A percentile compares a stretch with the other conserved stretches of the same genome.
These are phyloP conservation scores for Cryphonectria japonica DNA, from an alignment of 2,329 filamentous ascomycete genomes.

Conservation along the genomic window DNA sequence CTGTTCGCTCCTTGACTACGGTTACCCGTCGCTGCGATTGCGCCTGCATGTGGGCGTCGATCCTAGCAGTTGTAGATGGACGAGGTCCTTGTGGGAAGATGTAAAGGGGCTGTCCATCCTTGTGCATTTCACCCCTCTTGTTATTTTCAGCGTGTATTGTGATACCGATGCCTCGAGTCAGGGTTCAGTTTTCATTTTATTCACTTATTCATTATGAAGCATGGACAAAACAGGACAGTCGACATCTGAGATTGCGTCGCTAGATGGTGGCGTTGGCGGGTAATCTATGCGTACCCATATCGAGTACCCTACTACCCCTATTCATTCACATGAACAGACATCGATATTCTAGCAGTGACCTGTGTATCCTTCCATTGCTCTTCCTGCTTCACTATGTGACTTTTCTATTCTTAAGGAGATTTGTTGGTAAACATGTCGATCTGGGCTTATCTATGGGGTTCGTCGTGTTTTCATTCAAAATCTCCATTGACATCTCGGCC, in stretches of 20 bases:
- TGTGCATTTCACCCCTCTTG: neutral
- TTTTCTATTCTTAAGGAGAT: neutral
- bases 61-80: neutral
- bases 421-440: too few relatives aligned
- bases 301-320: neutral
- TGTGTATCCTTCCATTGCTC: neutral
- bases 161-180: neutral
- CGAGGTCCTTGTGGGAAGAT: neutral
- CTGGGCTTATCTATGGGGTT: too few relatives aligned
- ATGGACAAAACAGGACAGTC: neutral
- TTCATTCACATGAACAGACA: neutral
- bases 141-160: neutral
- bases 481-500: too few relatives aligned
- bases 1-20: neutral
- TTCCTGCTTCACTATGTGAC: neutral
- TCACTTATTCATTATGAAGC: neutral
- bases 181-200: neutral
- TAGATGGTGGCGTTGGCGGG: neutral
- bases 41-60: neutral
- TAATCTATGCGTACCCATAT: neutral
- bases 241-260: neutral
- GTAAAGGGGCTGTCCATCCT: neutral
- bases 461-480: too few relatives aligned
- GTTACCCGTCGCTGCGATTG: neutral
- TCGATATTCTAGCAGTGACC: neutral